Evolutionary conservation across 176 grass and related monocot genomes (phyloP), one percentile per base, ranked within the genome.

Genomic region (Pharus latifolius): DNA sequence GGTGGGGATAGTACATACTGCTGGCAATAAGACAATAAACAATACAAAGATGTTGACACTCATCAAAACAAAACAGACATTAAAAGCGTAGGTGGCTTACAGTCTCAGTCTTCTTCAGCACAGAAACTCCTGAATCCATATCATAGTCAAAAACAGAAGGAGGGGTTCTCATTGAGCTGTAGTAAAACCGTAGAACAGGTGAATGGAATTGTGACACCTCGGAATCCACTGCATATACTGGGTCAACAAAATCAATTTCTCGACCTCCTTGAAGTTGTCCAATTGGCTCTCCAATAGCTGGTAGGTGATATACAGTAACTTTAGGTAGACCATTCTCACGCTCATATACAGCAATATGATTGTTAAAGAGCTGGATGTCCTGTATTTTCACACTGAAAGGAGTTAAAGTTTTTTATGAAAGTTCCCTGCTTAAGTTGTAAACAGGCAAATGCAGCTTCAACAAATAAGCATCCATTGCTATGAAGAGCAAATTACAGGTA

Each of bases 301-400:
- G 88, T 61, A 97, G 70, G 59, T 37, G 41, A 77, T 92, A 85
- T 62, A 92, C 71, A 46, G 83, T 97, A 43, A 88, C 51, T 55
- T 84, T 88, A 28, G 88, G 89, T 63, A 97, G 72, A 77, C 89
- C 83, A 83, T 92, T 81, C 68, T 92, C 89, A 71, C 89, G 84
- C 65, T 92, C 94, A 68, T 88, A 92, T 28, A 97, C 65, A 64
- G 81, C 78, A 57, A 97, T 78, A 73, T 97, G 80, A 69, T 92
- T 79, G 52, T 65, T 74, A 79, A 90, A 90, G 75, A 92, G 72
- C 77, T 85, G 89, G 55, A 97, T 70, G 33, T 65, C 78, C 70
- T 92, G 85, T 80, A 90, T 87, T 87, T 83, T 90, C 74, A 92
- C 93, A 76, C 93, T 92, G 89, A 67, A 82, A 73, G 26, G 59